phyloP scores from a whole-genome alignment of 2,329 filamentous ascomycete species.

The Drechslerella coelobrocha region DNA sequence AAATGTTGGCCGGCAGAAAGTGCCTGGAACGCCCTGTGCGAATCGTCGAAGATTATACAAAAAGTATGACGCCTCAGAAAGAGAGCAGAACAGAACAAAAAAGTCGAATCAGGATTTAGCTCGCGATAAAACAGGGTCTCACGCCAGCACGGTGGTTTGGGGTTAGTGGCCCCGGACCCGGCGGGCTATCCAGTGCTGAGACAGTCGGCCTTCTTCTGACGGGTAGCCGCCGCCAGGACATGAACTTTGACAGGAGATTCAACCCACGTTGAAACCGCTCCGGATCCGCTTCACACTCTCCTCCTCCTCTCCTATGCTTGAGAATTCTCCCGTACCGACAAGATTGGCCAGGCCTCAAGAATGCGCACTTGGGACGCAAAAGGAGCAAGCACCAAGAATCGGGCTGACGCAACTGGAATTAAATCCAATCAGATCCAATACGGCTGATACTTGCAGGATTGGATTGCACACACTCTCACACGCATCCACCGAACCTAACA shows the following conservation, averaged over 20 bases:
- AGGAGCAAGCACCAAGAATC: constrained; percentile 3
- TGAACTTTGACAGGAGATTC: constrained; percentile 21
- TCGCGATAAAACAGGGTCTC: constrained; percentile 38
- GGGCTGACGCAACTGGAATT: not conserved
- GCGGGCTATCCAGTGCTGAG: constrained; percentile 21
- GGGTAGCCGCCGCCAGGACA: constrained; percentile 42
- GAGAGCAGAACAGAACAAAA: not conserved
- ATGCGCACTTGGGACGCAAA: not conserved
- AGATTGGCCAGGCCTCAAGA: not conserved
- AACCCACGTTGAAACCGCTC: constrained; percentile 2
- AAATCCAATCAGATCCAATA: no score
- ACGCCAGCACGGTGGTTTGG: not conserved
- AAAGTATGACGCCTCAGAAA: constrained; percentile 16
- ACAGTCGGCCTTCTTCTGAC: constrained; percentile 37
- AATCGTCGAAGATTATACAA: constrained; percentile 16
- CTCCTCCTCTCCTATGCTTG: not conserved
- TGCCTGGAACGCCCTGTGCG: constrained; percentile 5
- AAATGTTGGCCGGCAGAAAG: not conserved
- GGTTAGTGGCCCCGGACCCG: constrained; percentile 32
- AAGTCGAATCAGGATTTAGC: constrained; percentile 15
- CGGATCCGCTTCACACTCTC: not conserved
- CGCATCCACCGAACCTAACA: not conserved
- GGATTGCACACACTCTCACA: not conserved
- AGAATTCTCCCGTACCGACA: not conserved
- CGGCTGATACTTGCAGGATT: not conserved